Evolutionary conservation across 1,139 yeast genomes (phyloP), one percentile per base, ranked within the genome.

Genomic region (Blastobotrys aristatus): DNA sequence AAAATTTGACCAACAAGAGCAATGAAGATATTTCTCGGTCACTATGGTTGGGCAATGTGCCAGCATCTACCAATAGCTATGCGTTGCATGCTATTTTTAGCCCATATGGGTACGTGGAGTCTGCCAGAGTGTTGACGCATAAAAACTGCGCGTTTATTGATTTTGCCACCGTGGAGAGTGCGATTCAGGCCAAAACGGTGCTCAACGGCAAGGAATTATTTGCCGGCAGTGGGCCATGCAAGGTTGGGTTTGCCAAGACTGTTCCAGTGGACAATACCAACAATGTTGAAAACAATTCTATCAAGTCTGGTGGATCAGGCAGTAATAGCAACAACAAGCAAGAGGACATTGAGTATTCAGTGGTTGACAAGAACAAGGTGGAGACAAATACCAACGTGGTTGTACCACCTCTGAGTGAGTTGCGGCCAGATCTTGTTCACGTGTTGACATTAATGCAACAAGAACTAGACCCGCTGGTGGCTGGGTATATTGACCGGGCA

Each of bases 181-280:
- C 97, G 11, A 79, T 85, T 74, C 76, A 74, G 40, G 87, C 95
- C 43, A 82, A 82, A 60, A 84, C 85, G 4, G 79, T 74, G 43
- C 76, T 89, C 60, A 85, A 84, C 60, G 95, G 89, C 54, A 80
- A 82, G 57, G 97, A 90, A 61, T 72, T 92, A 35, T 77, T 82
- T 52, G 84, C 90, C 0, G 96, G 95, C 27, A 52, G 65, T 31
- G 75, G 74, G 2, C 68, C 72, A 13, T 60, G 70, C 40, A 54
- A 65, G 6, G 69, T 71, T 22, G 69, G 71, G 10, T 72, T 68
- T 54, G 73, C 74, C 27, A 68, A 67, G 47, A 64, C 65, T 4
- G 43, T 45, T n/a, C 51, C 50, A 33, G 24, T 20, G 8, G 40
- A 42, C 3, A 32, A 14, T 13, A n/a, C 34, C 16, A 22, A 42